phyloP scores from a whole-genome alignment of 2,329 filamentous ascomycete genomes.

The Fusarium sp. region DNA sequence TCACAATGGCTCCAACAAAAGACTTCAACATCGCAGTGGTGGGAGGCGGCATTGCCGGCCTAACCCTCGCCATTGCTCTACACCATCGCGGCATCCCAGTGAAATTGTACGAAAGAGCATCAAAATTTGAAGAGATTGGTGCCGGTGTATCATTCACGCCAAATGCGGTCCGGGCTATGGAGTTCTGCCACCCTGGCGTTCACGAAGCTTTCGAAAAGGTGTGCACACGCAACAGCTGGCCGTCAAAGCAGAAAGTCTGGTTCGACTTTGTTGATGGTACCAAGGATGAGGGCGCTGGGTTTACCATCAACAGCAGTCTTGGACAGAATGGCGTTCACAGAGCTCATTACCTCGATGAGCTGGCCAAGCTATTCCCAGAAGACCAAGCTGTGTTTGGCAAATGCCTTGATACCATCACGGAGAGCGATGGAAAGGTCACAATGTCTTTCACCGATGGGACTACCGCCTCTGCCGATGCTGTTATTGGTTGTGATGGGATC shows the following conservation, averaged over 20 bases:
- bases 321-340: slow-evolving; percentile 51
- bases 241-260: slow-evolving; percentile 37
- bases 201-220: slow-evolving; percentile 47
- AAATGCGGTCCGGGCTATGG: slow-evolving; percentile 63
- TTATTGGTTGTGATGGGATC: slow-evolving; percentile 75
- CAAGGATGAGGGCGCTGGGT: slow-evolving; percentile 11
- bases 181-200: slow-evolving; percentile 51
- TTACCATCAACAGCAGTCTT: slow-evolving; percentile 36
- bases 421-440: slow-evolving; percentile 36
- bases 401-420: slow-evolving; percentile 48
- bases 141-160: slow-evolving; percentile 65
- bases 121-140: slow-evolving; percentile 58
- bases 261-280: slow-evolving; percentile 42
- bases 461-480: slow-evolving; percentile 51
- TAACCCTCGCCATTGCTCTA: slow-evolving; percentile 61
- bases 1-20: slow-evolving; percentile 9
- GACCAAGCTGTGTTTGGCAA: slow-evolving; percentile 51
- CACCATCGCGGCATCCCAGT: slow-evolving; percentile 56
- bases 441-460: slow-evolving; percentile 56
- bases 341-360: slow-evolving; percentile 55
- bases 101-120: slow-evolving; percentile 60
- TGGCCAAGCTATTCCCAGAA: slow-evolving; percentile 53
- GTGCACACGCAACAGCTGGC: slow-evolving; percentile 41
- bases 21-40: slow-evolving; percentile 57
- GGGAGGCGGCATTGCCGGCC: slow-evolving; percentile 64